These are phyloP conservation scores for Chlorella sp. DNA, from an alignment of 139 green algal species.

Conservation along the genomic window DNA sequence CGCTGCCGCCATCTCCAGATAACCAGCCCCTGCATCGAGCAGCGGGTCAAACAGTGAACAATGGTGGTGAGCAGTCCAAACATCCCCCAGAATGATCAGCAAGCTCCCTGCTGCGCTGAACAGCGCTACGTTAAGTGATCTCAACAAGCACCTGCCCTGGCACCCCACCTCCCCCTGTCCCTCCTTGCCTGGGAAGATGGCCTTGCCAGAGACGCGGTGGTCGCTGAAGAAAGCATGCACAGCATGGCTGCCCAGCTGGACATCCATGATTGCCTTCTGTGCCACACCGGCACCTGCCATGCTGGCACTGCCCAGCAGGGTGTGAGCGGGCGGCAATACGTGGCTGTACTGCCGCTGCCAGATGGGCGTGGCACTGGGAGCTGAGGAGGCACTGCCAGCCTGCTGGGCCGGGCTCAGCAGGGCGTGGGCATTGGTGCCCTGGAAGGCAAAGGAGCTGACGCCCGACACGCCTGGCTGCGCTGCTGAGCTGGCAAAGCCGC, in stretches of 20 bases:
- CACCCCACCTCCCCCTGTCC: no score
- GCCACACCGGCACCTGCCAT: not conserved
- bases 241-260: slow-evolving; percentile 30
- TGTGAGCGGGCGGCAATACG: slow-evolving; percentile 34
- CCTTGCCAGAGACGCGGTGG: slow-evolving; percentile 68
- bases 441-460: slow-evolving; percentile 58
- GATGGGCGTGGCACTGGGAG: not conserved
- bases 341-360: slow-evolving; percentile 26
- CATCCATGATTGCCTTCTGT: not conserved
- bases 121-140: not conserved
- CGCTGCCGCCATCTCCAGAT: slow-evolving; percentile 40
- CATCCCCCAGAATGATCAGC: no score
- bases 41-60: not conserved
- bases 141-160: no score
- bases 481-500: not conserved
- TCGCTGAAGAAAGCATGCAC: slow-evolving; percentile 74
- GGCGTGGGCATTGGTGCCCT: slow-evolving; percentile 56
- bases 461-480: not conserved
- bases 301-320: not conserved
- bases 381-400: not conserved
- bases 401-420: not conserved
- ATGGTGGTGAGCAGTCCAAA: no score
- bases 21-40: slow-evolving; percentile 38
- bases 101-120: not conserved
- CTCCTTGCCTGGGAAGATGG: slow-evolving; percentile 53